These are phyloP conservation scores for Malassezia sp. DNA, from an alignment of 1,284 basidiomycete species.

Conservation along the genomic window DNA sequence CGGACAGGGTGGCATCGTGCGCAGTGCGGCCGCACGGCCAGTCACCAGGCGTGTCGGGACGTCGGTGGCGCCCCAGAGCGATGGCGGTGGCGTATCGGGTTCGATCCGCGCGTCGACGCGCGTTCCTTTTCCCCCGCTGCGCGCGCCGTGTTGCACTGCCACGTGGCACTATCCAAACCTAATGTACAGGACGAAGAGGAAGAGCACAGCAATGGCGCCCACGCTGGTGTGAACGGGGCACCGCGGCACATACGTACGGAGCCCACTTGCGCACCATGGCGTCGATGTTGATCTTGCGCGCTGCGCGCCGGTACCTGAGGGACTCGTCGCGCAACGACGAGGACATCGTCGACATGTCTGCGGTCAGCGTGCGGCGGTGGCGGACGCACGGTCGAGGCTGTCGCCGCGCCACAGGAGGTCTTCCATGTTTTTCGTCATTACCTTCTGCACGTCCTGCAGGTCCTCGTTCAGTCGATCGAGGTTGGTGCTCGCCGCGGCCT, in stretches of 20 bases:
- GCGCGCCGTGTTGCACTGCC: slow-evolving; percentile 5
- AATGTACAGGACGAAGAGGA: slow-evolving; percentile 83
- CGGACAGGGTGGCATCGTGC: background rate
- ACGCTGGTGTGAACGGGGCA: slow-evolving; percentile 19
- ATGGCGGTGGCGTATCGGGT: too few species aligned
- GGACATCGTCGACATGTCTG: slow-evolving; percentile 83
- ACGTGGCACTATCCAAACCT: slow-evolving; percentile 56
- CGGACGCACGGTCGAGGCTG: slow-evolving; percentile 63
- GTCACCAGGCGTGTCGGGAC: slow-evolving; percentile 1
- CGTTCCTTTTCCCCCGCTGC: too few species aligned
- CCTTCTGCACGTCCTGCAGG: slow-evolving; percentile 88
- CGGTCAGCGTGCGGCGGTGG: background rate
- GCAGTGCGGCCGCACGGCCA: too few species aligned
- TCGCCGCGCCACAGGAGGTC: slow-evolving; percentile 95
- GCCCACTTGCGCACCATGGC: slow-evolving; percentile 92
- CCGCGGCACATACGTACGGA: slow-evolving; percentile 56
- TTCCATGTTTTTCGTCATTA: slow-evolving; percentile 99
- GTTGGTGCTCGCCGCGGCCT: slow-evolving; percentile 56
- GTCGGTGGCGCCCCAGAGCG: background rate
- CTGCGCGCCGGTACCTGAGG: slow-evolving; percentile 91
- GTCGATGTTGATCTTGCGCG: slow-evolving; percentile 83
- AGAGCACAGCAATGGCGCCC: slow-evolving; percentile 38
- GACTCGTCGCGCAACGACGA: slow-evolving; percentile 92
- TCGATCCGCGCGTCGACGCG: too few species aligned
- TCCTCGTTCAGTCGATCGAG: slow-evolving; percentile 88